Conservation (phyloP, 1,284 basidiomycete genomes). For the Hypsizygus ulmarius region DNA sequence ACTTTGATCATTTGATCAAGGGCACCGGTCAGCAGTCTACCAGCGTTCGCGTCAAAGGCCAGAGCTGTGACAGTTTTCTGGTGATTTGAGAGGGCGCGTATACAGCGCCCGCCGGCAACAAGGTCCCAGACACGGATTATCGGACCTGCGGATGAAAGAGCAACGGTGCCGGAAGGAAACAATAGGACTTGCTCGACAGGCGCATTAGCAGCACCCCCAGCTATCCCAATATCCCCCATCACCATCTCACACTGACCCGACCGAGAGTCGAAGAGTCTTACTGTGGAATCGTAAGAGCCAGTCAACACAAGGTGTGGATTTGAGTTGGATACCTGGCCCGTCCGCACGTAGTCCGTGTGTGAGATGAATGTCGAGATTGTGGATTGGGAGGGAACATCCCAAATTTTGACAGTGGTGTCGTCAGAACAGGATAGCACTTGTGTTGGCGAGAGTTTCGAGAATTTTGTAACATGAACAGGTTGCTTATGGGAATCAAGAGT, state of each 20-base stretch:
- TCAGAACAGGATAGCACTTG: constrained; percentile 95
- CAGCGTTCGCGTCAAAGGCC: constrained; percentile 73
- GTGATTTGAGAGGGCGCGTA: constrained; percentile 91
- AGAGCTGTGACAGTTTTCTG: constrained; percentile 96
- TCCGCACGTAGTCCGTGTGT: constrained; percentile 95
- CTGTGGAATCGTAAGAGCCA: constrained; percentile 93
- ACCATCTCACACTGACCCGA: constrained; percentile 79
- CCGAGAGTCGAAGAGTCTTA: constrained; percentile 87
- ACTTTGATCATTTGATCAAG: constrained; percentile 99
- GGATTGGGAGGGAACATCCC: constrained; percentile 93
- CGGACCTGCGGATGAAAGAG: constrained; percentile 86
- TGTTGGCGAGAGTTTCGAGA: constrained; percentile 79
- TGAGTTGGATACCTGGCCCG: constrained; percentile 81
- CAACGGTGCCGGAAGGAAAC: constrained; percentile 88
- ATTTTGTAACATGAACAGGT: constrained; percentile 92
- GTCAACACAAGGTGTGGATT: constrained; percentile 87
- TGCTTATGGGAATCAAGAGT: constrained; percentile 92
- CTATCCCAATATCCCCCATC: constrained; percentile 60
- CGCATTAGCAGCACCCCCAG: constrained; percentile 39
- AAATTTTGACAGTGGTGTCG: constrained; percentile 91
- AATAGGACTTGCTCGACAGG: constrained; percentile 96
- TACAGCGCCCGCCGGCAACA: constrained; percentile 86
- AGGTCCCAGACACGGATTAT: constrained; percentile 96
- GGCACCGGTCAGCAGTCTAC: constrained; percentile 84
- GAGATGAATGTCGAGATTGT: constrained; percentile 76